A percentile compares a stretch with the other conserved stretches of the same genome.
These are phyloP conservation scores for Aureococcus anophagefferens DNA, from an alignment of 108 stramenopile genomes.

Conservation along the genomic window DNA sequence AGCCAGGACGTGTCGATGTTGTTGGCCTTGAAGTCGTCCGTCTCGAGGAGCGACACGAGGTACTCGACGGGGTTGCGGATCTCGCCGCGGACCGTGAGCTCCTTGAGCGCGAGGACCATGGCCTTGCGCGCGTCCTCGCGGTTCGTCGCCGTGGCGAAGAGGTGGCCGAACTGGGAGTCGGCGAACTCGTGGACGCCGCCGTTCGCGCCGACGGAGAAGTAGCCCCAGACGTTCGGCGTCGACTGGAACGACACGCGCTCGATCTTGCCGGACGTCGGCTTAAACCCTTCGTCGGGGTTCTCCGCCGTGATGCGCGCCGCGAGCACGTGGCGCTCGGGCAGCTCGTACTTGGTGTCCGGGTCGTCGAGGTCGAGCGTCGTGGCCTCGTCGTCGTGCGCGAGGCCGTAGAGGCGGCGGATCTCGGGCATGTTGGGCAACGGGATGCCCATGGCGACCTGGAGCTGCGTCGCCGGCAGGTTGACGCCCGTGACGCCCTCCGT, in stretches of 20 bases:
- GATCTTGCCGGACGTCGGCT: constrained; percentile 90
- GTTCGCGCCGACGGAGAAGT: constrained; percentile 91
- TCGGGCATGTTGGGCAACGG: constrained; percentile 84
- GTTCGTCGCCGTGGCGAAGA: constrained; percentile 87
- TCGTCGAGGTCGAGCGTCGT: constrained; percentile 29
- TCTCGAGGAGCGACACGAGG: constrained; percentile 87
- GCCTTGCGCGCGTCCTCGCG: constrained; percentile 88
- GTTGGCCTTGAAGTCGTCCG: constrained; percentile 87
- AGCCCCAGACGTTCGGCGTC: constrained; percentile 90
- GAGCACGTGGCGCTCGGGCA: constrained; percentile 77
- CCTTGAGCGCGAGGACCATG: constrained; percentile 87
- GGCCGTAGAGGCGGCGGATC: constrained; percentile 72
- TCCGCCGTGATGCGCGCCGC: constrained; percentile 98
- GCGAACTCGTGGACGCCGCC: constrained; percentile 97
- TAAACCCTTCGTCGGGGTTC: constrained; percentile 97
- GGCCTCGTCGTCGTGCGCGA: constrained; percentile 55
- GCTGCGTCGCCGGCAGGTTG: constrained; percentile 83
- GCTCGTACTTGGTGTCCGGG: constrained; percentile 61
- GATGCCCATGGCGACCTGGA: constrained; percentile 97
- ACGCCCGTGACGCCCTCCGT: constrained; percentile 80
- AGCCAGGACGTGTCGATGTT: constrained; percentile 92
- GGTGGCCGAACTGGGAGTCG: constrained; percentile 96
- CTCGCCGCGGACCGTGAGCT: constrained; percentile 94
- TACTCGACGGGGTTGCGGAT: constrained; percentile 97
- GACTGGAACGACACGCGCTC: constrained; percentile 98